Evolutionary conservation across 148 eudicot species (phyloP).

Genomic region (Polygonum maritimum): DNA sequence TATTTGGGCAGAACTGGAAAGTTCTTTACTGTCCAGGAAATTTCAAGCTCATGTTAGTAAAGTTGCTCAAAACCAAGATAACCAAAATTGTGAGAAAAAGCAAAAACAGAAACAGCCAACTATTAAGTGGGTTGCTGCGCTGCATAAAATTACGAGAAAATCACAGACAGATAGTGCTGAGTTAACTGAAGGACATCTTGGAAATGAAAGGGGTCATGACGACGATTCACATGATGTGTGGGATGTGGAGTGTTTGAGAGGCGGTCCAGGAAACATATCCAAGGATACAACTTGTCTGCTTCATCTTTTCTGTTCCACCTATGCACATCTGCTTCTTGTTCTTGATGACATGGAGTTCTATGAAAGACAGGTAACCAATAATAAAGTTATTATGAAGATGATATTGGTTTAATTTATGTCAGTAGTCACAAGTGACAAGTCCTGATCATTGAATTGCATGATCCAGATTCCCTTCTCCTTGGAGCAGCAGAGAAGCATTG

Average conservation of each 20-base stretch:
- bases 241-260: constrained; percentile 61
- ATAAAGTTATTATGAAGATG: neutral
- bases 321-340: constrained; percentile 78
- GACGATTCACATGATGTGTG: constrained; percentile 48
- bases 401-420: neutral
- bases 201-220: constrained; percentile 14
- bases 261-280: constrained; percentile 59
- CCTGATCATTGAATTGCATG: constrained; percentile 16
- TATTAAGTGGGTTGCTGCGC: constrained; percentile 55
- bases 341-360: constrained; percentile 95
- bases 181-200: constrained; percentile 12
- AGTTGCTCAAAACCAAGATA: constrained; percentile 21
- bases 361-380: constrained; percentile 73
- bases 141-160: constrained; percentile 64
- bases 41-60: constrained; percentile 21
- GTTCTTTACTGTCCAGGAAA: constrained; percentile 33
- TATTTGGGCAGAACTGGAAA: constrained; percentile 67
- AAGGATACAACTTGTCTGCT: constrained; percentile 61
- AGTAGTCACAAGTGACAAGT: neutral
- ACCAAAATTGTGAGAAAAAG: constrained; percentile 38
- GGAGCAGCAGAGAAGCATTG: constrained; percentile 84
- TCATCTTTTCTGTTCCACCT: constrained; percentile 77
- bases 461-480: constrained; percentile 77
- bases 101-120: constrained; percentile 26
- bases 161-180: constrained; percentile 30